phyloP scores from a whole-genome alignment of 1,139 yeast species.

The Protomyces macrosporus region DNA sequence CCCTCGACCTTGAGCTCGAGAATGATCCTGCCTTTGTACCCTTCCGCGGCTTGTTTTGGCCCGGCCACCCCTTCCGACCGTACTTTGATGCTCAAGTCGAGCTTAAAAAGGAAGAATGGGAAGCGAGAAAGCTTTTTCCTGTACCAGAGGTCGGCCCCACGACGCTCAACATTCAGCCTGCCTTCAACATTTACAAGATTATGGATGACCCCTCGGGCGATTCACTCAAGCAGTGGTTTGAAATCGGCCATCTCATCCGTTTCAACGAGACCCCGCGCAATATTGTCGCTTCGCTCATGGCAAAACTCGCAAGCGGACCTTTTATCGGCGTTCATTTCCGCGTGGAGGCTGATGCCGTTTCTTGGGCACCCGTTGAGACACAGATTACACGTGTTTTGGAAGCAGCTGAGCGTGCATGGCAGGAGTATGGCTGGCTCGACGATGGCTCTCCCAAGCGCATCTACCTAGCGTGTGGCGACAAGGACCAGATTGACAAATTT shows the following conservation, averaged over 20 bases:
- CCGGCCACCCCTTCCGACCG: background rate
- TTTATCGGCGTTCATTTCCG: slow-evolving; percentile 6
- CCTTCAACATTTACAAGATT: background rate
- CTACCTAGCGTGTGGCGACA: slow-evolving; percentile 9
- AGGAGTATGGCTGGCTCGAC: background rate
- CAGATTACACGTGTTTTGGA: background rate
- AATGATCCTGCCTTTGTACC: background rate
- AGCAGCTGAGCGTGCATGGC: slow-evolving; percentile 5
- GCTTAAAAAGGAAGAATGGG: background rate
- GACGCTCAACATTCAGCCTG: background rate
- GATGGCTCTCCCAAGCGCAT: background rate
- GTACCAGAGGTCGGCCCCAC: background rate
- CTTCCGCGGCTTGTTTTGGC: background rate
- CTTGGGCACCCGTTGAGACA: background rate
- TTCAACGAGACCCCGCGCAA: background rate
- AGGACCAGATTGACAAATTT: slow-evolving; percentile 3
- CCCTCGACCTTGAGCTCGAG: background rate
- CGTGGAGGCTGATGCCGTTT: background rate
- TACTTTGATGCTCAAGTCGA: background rate
- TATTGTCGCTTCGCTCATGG: background rate
- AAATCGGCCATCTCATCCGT: background rate
- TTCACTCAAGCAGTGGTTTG: background rate
- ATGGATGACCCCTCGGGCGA: background rate
- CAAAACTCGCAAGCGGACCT: background rate
- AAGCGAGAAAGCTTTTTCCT: background rate